Conservation (phyloP, 2,329 filamentous ascomycete genomes). For the Sporothrix globosa region DNA sequence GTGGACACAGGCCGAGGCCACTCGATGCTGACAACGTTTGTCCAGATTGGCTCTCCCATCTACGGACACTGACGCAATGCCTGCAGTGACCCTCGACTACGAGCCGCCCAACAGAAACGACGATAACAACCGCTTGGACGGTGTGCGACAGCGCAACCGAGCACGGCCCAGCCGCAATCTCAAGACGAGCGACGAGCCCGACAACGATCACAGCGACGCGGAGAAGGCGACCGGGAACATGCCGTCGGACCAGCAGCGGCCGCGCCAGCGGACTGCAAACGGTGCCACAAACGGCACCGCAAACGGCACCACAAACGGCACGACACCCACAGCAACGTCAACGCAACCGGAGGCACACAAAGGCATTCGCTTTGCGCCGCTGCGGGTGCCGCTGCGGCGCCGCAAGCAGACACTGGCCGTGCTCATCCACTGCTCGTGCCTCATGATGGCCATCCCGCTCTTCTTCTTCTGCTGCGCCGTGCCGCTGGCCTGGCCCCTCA, state of each 20-base stretch:
- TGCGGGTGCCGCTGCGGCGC: slow-evolving; percentile 70
- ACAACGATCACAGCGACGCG: not conserved
- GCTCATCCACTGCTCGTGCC: slow-evolving; percentile 71
- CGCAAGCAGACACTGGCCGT: slow-evolving; percentile 79
- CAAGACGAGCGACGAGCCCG: not conserved
- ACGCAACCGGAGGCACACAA: not conserved
- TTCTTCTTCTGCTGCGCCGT: slow-evolving; percentile 94
- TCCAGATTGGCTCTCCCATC: not conserved
- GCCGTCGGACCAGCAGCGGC: not conserved
- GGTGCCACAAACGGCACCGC: not conserved
- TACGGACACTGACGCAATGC: slow-evolving; percentile 6
- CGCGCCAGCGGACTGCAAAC: not conserved
- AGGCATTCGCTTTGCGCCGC: slow-evolving; percentile 80
- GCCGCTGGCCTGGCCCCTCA: slow-evolving; percentile 83
- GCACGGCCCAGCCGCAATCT: not conserved
- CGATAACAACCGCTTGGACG: not conserved
- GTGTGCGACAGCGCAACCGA: not conserved
- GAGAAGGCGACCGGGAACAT: not conserved
- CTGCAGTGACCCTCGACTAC: not conserved
- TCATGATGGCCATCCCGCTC: slow-evolving; percentile 69
- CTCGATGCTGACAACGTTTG: not conserved
- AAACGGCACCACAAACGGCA: not conserved
- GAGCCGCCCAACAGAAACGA: slow-evolving; percentile 4
- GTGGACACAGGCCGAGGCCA: not conserved
- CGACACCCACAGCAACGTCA: not conserved